Conservation (phyloP, 164 flowering plant genomes). For the Hamamelis virginiana region DNA sequence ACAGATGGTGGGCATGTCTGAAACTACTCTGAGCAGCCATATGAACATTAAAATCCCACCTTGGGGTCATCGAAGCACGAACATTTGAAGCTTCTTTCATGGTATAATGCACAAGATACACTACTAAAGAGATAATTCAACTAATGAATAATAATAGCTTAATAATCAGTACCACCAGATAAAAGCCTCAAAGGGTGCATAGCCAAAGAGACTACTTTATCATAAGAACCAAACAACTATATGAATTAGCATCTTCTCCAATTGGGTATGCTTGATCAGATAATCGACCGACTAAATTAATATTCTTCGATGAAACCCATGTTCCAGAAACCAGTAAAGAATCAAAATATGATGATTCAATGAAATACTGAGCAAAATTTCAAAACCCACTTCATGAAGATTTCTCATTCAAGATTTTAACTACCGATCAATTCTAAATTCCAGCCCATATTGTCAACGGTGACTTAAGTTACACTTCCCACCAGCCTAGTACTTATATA, state of each 20-base stretch:
- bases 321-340: slow-evolving; percentile 5
- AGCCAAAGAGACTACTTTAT: no score
- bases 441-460: slow-evolving; percentile 13
- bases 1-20: slow-evolving; percentile 22
- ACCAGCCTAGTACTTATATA: no score
- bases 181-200: not conserved
- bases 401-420: not conserved
- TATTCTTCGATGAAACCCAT: not conserved
- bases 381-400: slow-evolving; percentile 5
- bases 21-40: slow-evolving; percentile 36
- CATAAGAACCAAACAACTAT: no score
- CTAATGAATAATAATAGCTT: not conserved
- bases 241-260: no score
- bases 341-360: slow-evolving; percentile 5
- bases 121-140: no score
- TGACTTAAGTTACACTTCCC: slow-evolving; percentile 18
- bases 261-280: slow-evolving; percentile 6
- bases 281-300: slow-evolving; percentile 1
- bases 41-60: slow-evolving; percentile 26
- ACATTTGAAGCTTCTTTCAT: slow-evolving; percentile 19
- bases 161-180: not conserved
- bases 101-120: not conserved
- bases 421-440: not conserved
- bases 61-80: slow-evolving; percentile 17
- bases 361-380: not conserved